Base-by-base conservation (phyloP, 2,329 filamentous ascomycete genomes). In the Nemania sp. region DNA sequence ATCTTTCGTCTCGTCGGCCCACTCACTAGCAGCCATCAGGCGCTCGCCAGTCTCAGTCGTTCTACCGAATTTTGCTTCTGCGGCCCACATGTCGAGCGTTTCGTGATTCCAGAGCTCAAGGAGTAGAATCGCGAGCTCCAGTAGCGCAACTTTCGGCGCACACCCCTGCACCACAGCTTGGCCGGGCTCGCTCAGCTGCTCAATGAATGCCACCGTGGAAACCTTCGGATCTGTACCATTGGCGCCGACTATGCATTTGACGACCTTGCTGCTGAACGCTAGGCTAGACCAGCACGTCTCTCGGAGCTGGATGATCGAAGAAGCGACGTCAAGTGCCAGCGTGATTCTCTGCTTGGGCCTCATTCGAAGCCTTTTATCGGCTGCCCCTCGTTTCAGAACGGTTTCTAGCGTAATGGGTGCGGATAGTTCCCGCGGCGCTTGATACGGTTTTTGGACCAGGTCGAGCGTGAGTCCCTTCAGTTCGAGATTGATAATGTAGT, bases 71-170 rank as follows among this genome's bases (percentile, higher is more conserved):
- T 15, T 29, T 15, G 29, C 6, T 10, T 34, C n/a, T 6, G 25
- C 15, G 13, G 46, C 46, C 46, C 46, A 48, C 29, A 48, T 48
- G 25, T 68, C 65, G 7, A 68, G 55, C 1, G 62, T 61, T 46
- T 51, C 55, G 20, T 65, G 60, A 29, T 71, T 62, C 66, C 68
- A 71, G 39, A 70, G 65, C 46, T 71, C 68, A 5, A 71, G 55
- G 11, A 71, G 57, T 5, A 71, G 46, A 13, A 71, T 70, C 5
- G 68, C 67, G n/a, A 71, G 59, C 37, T 70, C 68, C 10, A 69
- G 45, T 4, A 71, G 56, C 7, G 64, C 58, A 12, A 54, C 48
- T 17, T 62, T 64, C 6, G 67, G 49, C 11, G 66, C 62, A 13
- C 55, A 49, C 11, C 20, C 34, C 15, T 34, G 18, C 2, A 5